Evolutionary conservation across 306 rosid genomes (phyloP).

Genomic region (Arachis stenosperma): DNA sequence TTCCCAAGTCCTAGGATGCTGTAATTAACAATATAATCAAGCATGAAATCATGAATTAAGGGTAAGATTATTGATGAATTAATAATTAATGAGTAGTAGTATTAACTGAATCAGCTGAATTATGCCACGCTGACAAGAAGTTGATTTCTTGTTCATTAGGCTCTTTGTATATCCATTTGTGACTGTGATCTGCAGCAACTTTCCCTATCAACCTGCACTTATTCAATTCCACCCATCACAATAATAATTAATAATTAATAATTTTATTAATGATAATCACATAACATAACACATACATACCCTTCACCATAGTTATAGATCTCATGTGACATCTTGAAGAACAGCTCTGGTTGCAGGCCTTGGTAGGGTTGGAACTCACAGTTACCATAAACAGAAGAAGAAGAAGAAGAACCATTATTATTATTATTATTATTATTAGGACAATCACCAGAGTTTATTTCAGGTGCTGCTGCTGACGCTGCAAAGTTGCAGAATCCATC

Average conservation of each 20-base stretch:
- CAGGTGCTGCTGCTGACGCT: conserved; percentile 72
- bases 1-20: conserved; percentile 99
- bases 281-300: conserved; percentile 39
- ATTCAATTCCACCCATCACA: too few relatives aligned
- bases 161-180: conserved; percentile 96
- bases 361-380: conserved; percentile 73
- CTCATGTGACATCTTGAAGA: conserved; percentile 99
- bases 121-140: conserved; percentile 94
- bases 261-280: too few relatives aligned
- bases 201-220: conserved; percentile 86
- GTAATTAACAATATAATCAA: conserved; percentile 35
- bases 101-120: conserved; percentile 83
- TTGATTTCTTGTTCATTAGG: conserved; percentile 91
- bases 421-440: conserved; percentile 18
- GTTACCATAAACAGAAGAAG: conserved; percentile 64
- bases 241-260: too few relatives aligned
- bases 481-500: conserved; percentile 98
- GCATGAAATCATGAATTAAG: conserved; percentile 34
- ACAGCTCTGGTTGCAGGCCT: conserved; percentile 92
- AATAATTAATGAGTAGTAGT: neutral
- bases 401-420: conserved; percentile 31
- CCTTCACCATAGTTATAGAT: conserved; percentile 99
- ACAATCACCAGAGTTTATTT: conserved; percentile 64
- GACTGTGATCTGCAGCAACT: conserved; percentile 96
- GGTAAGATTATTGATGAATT: neutral